phyloP scores from a whole-genome alignment of 192 early-diverging fungal species.

The Rhizophagus prolifer region DNA sequence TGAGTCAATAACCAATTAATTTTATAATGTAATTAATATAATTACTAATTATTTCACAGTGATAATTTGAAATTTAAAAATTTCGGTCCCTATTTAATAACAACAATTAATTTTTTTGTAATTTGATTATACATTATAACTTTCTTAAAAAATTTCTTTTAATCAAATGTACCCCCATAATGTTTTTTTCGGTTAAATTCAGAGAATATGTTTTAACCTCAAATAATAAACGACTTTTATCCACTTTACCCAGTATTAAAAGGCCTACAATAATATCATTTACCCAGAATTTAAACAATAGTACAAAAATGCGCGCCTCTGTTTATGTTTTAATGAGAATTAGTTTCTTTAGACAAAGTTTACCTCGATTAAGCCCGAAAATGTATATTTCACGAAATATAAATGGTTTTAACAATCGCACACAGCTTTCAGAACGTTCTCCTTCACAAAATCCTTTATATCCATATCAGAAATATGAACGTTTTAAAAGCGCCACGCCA shows the following conservation, averaged over 20 bases:
- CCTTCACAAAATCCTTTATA: neutral
- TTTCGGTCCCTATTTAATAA: too few species aligned
- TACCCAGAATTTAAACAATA: neutral
- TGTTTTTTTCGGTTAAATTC: too few species aligned
- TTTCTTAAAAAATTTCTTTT: too few species aligned
- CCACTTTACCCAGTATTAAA: neutral
- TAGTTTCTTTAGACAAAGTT: neutral
- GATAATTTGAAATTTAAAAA: too few species aligned
- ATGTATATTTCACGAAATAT: neutral
- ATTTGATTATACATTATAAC: too few species aligned
- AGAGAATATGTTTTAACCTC: too few species aligned
- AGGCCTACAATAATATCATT: too few species aligned
- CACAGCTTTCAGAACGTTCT: neutral
- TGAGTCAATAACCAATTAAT: too few species aligned
- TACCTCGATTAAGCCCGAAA: neutral
- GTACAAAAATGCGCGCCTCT: neutral
- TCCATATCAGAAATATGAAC: slow-evolving; percentile 1
- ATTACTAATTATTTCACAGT: too few species aligned
- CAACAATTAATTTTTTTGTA: too few species aligned
- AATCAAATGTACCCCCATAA: too few species aligned
- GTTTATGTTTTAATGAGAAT: neutral
- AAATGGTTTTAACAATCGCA: neutral
- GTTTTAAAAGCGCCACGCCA: neutral
- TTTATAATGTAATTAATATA: too few species aligned
- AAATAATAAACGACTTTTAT: neutral